Evolutionary conservation across 495 filamentous ascomycete genomes (phyloP).

Genomic region (Tuber borchii): DNA sequence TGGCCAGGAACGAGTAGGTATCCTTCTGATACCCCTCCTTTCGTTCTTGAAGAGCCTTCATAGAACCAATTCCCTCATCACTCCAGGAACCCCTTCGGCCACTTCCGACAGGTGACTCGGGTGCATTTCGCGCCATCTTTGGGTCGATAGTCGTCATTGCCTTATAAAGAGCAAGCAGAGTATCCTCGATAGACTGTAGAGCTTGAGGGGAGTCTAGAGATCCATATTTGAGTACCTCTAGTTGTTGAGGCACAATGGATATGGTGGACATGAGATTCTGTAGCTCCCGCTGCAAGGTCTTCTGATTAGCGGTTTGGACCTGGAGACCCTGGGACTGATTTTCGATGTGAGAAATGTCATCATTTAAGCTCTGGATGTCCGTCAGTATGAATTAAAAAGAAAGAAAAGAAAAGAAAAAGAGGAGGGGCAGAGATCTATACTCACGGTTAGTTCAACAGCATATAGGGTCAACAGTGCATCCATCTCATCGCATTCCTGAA

Average conservation of each 20-base stretch:
- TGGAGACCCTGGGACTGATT: constrained; percentile 93
- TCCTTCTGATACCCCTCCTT: constrained; percentile 76
- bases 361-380: constrained; percentile 68
- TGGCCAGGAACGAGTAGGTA: constrained; percentile 62
- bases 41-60: constrained; percentile 89
- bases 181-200: constrained; percentile 65
- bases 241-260: constrained; percentile 68
- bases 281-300: constrained; percentile 81
- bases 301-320: constrained; percentile 95
- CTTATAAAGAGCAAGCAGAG: constrained; percentile 76
- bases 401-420: background rate
- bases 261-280: constrained; percentile 74
- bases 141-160: constrained; percentile 95
- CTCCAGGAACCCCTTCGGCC: constrained; percentile 54
- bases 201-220: constrained; percentile 65
- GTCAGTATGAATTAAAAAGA: constrained; percentile 42
- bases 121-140: constrained; percentile 55
- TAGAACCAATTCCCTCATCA: constrained; percentile 75
- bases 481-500: constrained; percentile 89
- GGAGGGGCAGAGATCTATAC: constrained; percentile 39
- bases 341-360: constrained; percentile 94
- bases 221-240: constrained; percentile 64
- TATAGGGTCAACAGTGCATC: constrained; percentile 90
- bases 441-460: constrained; percentile 83
- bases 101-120: constrained; percentile 47